Evolutionary conservation across 371 early-diverging fungal genomes (phyloP).

Genomic region (Mucor indicus): DNA sequence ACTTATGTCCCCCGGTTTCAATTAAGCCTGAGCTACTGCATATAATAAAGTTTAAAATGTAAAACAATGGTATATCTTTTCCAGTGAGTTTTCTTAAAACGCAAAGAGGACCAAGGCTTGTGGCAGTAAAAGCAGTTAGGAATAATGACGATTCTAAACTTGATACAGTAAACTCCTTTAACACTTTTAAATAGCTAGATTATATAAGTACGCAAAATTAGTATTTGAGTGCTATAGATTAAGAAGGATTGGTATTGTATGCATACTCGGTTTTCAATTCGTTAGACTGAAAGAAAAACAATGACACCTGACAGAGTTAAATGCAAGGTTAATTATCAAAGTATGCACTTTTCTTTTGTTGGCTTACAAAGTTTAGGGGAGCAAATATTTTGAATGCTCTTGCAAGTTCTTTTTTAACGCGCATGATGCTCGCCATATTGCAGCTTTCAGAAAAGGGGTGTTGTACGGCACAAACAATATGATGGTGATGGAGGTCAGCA

Average conservation of each 20-base stretch:
- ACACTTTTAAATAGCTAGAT: constrained; percentile 30
- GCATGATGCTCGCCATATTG: constrained; percentile 30
- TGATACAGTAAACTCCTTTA: constrained; percentile 46
- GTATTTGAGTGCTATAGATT: too few relatives aligned
- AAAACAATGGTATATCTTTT: constrained; percentile 53
- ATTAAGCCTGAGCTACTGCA: constrained; percentile 69
- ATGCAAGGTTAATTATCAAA: background rate
- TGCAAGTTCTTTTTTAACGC: constrained; percentile 44
- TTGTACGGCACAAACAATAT: constrained; percentile 68
- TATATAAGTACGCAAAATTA: too few relatives aligned
- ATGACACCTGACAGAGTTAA: constrained; percentile 43
- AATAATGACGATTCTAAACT: constrained; percentile 71
- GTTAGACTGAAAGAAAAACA: constrained; percentile 44
- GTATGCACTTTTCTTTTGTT: too few relatives aligned
- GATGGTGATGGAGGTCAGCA: constrained; percentile 57
- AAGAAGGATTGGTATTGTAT: too few relatives aligned
- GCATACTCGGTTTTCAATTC: constrained; percentile 48
- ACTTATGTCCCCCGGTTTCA: constrained; percentile 73
- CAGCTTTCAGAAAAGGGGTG: constrained; percentile 68
- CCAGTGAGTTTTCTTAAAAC: constrained; percentile 54
- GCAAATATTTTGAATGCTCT: constrained; percentile 66
- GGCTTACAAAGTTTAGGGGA: constrained; percentile 67
- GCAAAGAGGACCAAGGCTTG: constrained; percentile 67
- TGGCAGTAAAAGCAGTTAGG: constrained; percentile 64
- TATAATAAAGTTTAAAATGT: constrained; percentile 61